These are phyloP conservation scores for Albizia julibrissin DNA, from an alignment of 306 rosid species.

Conservation along the genomic window DNA sequence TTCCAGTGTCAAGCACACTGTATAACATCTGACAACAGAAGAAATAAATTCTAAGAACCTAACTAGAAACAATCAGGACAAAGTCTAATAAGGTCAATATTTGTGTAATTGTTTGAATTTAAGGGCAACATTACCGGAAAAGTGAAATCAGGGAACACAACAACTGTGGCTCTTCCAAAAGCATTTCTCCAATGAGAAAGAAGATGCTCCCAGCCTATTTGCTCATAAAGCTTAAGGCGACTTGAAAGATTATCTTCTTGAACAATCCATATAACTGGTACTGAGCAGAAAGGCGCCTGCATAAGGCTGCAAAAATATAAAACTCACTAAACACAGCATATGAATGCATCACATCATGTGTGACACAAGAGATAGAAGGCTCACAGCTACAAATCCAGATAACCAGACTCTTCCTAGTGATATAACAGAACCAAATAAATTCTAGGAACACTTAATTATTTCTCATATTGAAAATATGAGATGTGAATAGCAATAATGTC, in stretches of 20 bases:
- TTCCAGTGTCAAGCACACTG: constrained; percentile 85
- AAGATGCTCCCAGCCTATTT: constrained; percentile 74
- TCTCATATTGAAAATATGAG: constrained; percentile 8
- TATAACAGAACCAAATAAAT: constrained; percentile 16
- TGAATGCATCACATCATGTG: constrained; percentile 23
- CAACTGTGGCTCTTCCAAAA: constrained; percentile 75
- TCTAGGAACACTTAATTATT: not conserved
- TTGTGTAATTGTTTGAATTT: not conserved
- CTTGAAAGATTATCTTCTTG: constrained; percentile 86
- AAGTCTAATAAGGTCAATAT: constrained; percentile 25
- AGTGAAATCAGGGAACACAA: constrained; percentile 93
- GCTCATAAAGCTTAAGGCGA: constrained; percentile 71
- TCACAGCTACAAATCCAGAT: constrained; percentile 22
- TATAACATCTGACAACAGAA: constrained; percentile 79
- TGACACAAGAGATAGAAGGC: constrained; percentile 28
- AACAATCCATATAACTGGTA: constrained; percentile 93
- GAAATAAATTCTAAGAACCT: constrained; percentile 41
- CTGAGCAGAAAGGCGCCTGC: constrained; percentile 97
- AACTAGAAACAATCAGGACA: constrained; percentile 29
- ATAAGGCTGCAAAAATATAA: constrained; percentile 96
- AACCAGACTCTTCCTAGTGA: not conserved
- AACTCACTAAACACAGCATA: constrained; percentile 68
- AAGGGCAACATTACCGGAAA: constrained; percentile 65
- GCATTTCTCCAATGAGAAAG: constrained; percentile 81
- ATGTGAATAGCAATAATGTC: not conserved